phyloP scores from a whole-genome alignment of 2,329 filamentous ascomycete species.

The Penicillium vulpinum region DNA sequence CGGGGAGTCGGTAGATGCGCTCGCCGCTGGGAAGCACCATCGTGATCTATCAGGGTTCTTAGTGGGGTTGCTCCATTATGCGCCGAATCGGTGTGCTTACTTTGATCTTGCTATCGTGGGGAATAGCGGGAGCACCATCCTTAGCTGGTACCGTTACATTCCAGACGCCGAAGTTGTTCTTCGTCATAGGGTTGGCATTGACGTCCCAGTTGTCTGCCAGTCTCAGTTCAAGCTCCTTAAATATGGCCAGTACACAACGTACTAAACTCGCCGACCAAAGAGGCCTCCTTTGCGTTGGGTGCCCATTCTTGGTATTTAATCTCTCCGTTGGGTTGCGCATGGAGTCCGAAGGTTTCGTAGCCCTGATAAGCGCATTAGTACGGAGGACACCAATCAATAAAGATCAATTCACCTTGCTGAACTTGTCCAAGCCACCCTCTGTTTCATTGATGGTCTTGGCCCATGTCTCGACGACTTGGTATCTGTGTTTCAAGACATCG shows the following conservation, averaged over 20 bases:
- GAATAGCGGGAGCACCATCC: conserved; percentile 74
- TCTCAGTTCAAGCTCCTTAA: conserved; percentile 28
- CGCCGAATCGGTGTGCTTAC: conserved; percentile 44
- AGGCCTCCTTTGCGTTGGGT: conserved; percentile 80
- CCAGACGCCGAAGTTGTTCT: conserved; percentile 81
- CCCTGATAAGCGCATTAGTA: conserved; percentile 56
- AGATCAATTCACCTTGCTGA: conserved; percentile 66
- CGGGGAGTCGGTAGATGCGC: conserved; percentile 81
- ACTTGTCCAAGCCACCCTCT: conserved; percentile 89
- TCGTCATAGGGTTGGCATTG: conserved; percentile 81
- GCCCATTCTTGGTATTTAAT: conserved; percentile 96
- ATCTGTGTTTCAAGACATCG: conserved; percentile 73
- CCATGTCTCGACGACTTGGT: conserved; percentile 78
- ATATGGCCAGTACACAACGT: conserved; percentile 35
- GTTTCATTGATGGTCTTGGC: conserved; percentile 76
- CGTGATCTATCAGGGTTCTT: conserved; percentile 63
- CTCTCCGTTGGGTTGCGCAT: conserved; percentile 76
- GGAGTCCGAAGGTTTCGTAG: conserved; percentile 82
- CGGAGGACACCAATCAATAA: conserved; percentile 2
- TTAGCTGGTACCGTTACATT: conserved; percentile 74
- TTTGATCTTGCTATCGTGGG: conserved; percentile 96
- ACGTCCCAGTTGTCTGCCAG: conserved; percentile 78
- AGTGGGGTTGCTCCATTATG: not conserved
- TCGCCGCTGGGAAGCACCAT: conserved; percentile 77
- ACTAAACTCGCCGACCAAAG: conserved; percentile 94